These are phyloP conservation scores for Cutaneotrichosporon daszewskae DNA, from an alignment of 1,284 basidiomycete genomes.

Conservation along the genomic window DNA sequence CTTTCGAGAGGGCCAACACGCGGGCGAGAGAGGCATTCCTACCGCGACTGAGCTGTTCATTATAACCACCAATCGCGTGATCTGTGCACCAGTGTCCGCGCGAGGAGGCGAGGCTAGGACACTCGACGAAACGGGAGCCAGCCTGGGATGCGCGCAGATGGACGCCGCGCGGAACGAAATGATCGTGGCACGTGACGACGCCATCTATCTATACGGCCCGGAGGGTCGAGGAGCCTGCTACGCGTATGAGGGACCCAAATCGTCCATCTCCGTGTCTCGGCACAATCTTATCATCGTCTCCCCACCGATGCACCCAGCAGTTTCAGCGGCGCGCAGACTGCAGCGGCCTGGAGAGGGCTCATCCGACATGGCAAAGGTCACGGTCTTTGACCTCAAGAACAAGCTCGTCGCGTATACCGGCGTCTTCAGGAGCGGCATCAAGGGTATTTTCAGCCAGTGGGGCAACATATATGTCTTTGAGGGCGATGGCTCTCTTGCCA, in stretches of 20 bases:
- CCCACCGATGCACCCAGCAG: conserved; percentile 68
- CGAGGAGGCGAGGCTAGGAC: conserved; percentile 61
- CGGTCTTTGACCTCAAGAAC: conserved; percentile 87
- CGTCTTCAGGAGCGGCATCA: conserved; percentile 70
- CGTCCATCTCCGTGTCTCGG: conserved; percentile 58
- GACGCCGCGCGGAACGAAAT: conserved; percentile 66
- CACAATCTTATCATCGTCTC: conserved; percentile 86
- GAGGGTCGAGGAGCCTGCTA: conserved; percentile 80
- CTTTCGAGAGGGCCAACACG: conserved; percentile 59
- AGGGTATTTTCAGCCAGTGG: conserved; percentile 73
- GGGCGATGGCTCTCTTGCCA: conserved; percentile 67
- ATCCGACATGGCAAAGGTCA: conserved; percentile 74
- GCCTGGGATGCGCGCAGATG: conserved; percentile 76
- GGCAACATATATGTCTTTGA: conserved; percentile 68
- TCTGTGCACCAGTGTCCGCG: conserved; percentile 61
- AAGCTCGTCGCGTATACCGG: conserved; percentile 81
- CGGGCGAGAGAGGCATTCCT: conserved; percentile 6
- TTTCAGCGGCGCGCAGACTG: conserved; percentile 26
- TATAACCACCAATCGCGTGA: conserved; percentile 75
- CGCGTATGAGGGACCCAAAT: conserved; percentile 70
- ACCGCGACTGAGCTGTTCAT: conserved; percentile 64
- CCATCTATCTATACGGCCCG: conserved; percentile 77
- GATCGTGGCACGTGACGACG: conserved; percentile 84
- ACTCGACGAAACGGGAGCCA: conserved; percentile 81
- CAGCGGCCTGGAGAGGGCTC: conserved; percentile 15